Evolutionary conservation across 1,139 yeast species (phyloP).

Genomic region (Suhomyces terraborum): DNA sequence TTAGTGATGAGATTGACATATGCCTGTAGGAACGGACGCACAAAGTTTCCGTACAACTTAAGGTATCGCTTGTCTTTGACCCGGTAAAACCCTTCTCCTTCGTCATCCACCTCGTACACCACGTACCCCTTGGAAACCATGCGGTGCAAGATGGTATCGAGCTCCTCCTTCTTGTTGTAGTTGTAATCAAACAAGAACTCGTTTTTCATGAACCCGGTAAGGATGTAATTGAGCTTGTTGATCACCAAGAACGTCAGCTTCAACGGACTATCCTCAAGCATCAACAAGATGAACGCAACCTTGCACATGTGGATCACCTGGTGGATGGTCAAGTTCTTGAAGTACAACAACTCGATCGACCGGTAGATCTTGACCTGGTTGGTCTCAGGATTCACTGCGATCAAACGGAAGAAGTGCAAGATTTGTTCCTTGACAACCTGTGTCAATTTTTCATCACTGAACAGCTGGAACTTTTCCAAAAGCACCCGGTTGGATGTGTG

Average conservation of each 20-base stretch:
- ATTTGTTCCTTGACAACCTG: constrained; percentile 33
- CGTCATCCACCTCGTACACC: constrained; percentile 17
- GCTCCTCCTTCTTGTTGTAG: constrained; percentile 33
- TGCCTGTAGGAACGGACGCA: constrained; percentile 44
- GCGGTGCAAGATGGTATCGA: constrained; percentile 34
- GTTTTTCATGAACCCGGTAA: constrained; percentile 44
- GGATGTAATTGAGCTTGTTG: constrained; percentile 34
- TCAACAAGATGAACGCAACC: constrained; percentile 33
- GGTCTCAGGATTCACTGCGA: constrained; percentile 33
- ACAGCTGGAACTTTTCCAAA: constrained; percentile 18
- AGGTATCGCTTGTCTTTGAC: constrained; percentile 30
- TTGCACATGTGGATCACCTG: constrained; percentile 42
- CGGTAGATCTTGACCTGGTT: constrained; percentile 34
- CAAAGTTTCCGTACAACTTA: constrained; percentile 31
- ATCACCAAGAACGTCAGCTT: constrained; percentile 22
- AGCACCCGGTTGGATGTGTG: constrained; percentile 26
- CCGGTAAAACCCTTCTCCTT: constrained; percentile 20
- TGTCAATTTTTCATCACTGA: constrained; percentile 19
- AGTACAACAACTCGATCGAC: constrained; percentile 46
- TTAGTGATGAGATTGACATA: constrained; percentile 38
- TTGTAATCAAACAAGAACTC: constrained; percentile 51
- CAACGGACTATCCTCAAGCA: constrained; percentile 17
- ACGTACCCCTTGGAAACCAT: constrained; percentile 24
- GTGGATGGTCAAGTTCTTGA: constrained; percentile 47
- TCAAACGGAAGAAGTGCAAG: constrained; percentile 37